phyloP scores from a whole-genome alignment of 1,284 basidiomycete species.

The Tilletiaria anomala region DNA sequence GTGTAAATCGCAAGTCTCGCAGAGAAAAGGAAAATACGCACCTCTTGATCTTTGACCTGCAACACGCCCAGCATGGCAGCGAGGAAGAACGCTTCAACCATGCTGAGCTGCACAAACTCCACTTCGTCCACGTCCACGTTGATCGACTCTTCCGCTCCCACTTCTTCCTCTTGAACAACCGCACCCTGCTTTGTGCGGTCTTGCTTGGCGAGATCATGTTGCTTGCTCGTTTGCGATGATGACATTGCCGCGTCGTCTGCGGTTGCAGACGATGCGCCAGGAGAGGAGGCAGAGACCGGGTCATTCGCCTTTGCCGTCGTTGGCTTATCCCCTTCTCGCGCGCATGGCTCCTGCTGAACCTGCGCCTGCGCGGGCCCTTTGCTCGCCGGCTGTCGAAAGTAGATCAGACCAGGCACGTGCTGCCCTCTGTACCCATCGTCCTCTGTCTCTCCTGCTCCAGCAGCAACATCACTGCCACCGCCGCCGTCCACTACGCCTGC shows the following conservation, averaged over 20 bases:
- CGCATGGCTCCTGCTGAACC: background rate
- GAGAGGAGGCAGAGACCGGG: background rate
- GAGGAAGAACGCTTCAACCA: slow-evolving; percentile 85
- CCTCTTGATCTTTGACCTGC: slow-evolving; percentile 44
- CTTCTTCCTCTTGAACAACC: slow-evolving; percentile 1
- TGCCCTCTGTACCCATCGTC: slow-evolving; percentile 5
- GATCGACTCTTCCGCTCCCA: slow-evolving; percentile 11
- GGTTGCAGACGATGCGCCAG: background rate
- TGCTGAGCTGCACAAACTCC: slow-evolving; percentile 81
- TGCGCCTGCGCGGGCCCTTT: background rate
- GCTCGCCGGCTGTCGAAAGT: slow-evolving; percentile 1
- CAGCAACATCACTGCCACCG: background rate
- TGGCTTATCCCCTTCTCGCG: too few relatives aligned
- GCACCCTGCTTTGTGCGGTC: background rate
- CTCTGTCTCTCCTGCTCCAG: slow-evolving; percentile 1
- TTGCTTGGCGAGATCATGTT: too few relatives aligned
- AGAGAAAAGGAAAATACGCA: background rate
- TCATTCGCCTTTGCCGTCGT: background rate
- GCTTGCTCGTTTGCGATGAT: too few relatives aligned
- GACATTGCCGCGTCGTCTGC: too few relatives aligned
- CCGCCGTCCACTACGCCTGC: slow-evolving; percentile 17
- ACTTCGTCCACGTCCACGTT: slow-evolving; percentile 49
- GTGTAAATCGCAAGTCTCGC: too few relatives aligned
- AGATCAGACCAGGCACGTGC: slow-evolving; percentile 7
- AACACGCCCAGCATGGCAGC: slow-evolving; percentile 70